Conservation (phyloP, 805 yeast species). For the Huiozyma sinensis region DNA sequence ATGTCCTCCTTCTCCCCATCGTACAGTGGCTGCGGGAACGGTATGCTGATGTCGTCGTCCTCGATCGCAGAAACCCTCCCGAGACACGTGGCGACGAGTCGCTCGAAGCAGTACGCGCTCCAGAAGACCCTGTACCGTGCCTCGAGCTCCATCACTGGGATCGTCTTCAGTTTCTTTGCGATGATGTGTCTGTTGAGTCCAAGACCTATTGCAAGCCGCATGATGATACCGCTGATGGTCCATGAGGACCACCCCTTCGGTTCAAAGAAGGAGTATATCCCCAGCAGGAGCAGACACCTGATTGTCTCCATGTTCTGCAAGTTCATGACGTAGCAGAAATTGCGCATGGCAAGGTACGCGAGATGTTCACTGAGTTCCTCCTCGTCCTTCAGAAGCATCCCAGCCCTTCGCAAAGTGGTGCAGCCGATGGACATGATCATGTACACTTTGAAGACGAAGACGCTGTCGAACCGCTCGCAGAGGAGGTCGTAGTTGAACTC, state of each 20-base stretch:
- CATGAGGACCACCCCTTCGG: slow-evolving; percentile 40
- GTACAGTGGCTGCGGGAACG: slow-evolving; percentile 30
- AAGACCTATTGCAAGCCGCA: slow-evolving; percentile 35
- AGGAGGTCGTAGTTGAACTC: slow-evolving; percentile 22
- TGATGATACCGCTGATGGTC: slow-evolving; percentile 40
- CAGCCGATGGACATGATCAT: slow-evolving; percentile 48
- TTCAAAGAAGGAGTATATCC: slow-evolving; percentile 42
- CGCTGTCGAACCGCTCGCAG: slow-evolving; percentile 15
- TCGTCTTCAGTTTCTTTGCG: slow-evolving; percentile 19
- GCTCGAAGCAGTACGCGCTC: slow-evolving; percentile 39
- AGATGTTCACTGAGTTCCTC: slow-evolving; percentile 32
- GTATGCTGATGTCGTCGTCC: slow-evolving; percentile 41
- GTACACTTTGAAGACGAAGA: slow-evolving; percentile 35
- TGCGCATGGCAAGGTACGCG: slow-evolving; percentile 33
- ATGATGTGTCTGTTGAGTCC: slow-evolving; percentile 36
- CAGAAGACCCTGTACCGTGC: slow-evolving; percentile 38
- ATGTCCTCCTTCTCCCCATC: slow-evolving; percentile 34
- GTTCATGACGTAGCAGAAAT: slow-evolving; percentile 30
- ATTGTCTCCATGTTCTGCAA: slow-evolving; percentile 34
- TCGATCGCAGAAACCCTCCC: slow-evolving; percentile 40
- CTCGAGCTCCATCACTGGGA: slow-evolving; percentile 31
- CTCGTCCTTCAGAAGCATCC: slow-evolving; percentile 28
- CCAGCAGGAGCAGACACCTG: slow-evolving; percentile 34
- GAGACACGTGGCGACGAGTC: slow-evolving; percentile 37
- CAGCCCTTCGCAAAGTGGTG: slow-evolving; percentile 36